phyloP scores from a whole-genome alignment of 2,329 filamentous ascomycete species.

The Herpomyces periplanetae region DNA sequence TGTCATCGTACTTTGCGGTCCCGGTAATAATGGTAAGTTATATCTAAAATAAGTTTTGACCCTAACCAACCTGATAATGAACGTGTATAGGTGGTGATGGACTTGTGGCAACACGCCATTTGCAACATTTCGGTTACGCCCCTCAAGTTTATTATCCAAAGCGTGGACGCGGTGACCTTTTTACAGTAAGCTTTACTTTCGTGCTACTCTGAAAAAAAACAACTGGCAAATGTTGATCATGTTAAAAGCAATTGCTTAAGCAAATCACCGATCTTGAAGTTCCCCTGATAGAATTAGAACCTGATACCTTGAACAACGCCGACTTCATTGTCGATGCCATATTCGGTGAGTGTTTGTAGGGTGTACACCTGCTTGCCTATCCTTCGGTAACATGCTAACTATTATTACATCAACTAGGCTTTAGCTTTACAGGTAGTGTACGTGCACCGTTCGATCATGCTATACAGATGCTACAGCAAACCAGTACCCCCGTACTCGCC shows the following conservation, averaged over 20 bases:
- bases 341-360: slow-evolving; percentile 20
- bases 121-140: slow-evolving; percentile 62
- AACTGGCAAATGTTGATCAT: no score
- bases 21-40: slow-evolving; percentile 18
- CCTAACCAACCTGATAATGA: background rate
- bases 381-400: slow-evolving; percentile 1
- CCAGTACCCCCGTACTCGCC: slow-evolving; percentile 34
- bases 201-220: slow-evolving; percentile 1
- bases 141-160: slow-evolving; percentile 80
- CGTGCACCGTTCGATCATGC: slow-evolving; percentile 63
- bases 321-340: slow-evolving; percentile 39
- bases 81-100: slow-evolving; percentile 35
- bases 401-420: slow-evolving; percentile 14
- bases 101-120: slow-evolving; percentile 62
- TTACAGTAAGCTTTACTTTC: slow-evolving; percentile 17
- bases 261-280: background rate
- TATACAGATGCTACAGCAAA: slow-evolving; percentile 32
- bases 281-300: slow-evolving; percentile 1
- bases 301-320: slow-evolving; percentile 1
- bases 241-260: no score
- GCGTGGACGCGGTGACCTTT: slow-evolving; percentile 54
- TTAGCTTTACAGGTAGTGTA: slow-evolving; percentile 66
- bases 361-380: slow-evolving; percentile 3
- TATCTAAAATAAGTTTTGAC: background rate
- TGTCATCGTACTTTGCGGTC: slow-evolving; percentile 62